A percentile compares a stretch with the other conserved stretches of the same genome.
Evolutionary conservation across 805 yeast species (phyloP).

Genomic region (Phaffomyces opuntiae): DNA sequence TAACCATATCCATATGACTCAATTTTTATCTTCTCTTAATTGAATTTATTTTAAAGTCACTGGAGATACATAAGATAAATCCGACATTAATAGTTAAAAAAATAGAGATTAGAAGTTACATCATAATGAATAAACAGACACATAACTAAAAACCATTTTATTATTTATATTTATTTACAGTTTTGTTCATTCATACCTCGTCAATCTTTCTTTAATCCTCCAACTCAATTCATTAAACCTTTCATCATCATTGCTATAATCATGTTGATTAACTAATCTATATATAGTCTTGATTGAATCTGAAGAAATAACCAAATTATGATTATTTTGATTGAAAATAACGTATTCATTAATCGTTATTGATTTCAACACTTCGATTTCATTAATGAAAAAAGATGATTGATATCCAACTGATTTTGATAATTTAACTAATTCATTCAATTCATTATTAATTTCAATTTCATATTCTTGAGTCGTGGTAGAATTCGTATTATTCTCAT

Average conservation of each 20-base stretch:
- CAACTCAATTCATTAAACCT: constrained; percentile 5
- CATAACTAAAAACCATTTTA: too few relatives aligned
- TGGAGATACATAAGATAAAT: too few relatives aligned
- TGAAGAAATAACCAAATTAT: neutral
- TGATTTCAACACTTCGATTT: constrained; percentile 29
- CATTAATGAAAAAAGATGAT: constrained; percentile 22
- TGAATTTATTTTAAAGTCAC: too few relatives aligned
- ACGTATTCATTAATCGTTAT: constrained; percentile 24
- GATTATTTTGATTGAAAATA: neutral
- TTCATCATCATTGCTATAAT: constrained; percentile 1
- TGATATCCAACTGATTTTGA: constrained; percentile 21
- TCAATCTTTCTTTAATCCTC: constrained; percentile 7
- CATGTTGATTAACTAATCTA: constrained; percentile 7
- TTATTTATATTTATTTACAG: too few relatives aligned
- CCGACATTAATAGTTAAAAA: too few relatives aligned
- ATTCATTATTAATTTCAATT: constrained; percentile 11
- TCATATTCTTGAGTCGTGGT: neutral
- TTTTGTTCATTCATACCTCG: too few relatives aligned
- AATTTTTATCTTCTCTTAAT: too few relatives aligned
- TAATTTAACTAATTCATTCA: constrained; percentile 14
- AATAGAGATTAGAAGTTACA: too few relatives aligned
- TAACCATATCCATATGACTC: too few relatives aligned
- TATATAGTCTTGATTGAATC: constrained; percentile 5
- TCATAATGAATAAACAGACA: too few relatives aligned
- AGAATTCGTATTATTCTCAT: constrained; percentile 5